phyloP scores from a whole-genome alignment of 768 basidiomycete species.

The Lenzites betulinus region DNA sequence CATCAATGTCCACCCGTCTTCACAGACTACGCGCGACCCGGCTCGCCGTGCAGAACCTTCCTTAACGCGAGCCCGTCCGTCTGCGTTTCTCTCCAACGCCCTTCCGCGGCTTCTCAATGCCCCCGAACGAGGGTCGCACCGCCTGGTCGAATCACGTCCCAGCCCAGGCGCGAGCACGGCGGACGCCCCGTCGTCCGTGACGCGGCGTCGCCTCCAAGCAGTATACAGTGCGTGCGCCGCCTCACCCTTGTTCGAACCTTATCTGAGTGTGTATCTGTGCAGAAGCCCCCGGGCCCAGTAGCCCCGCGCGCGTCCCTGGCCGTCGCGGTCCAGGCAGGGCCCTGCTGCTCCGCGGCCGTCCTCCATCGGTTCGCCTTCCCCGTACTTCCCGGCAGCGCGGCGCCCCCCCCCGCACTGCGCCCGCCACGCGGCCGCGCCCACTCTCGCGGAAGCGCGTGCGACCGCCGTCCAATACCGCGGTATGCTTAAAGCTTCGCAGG shows the following conservation, averaged over 20 bases:
- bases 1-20: slow-evolving; percentile 11
- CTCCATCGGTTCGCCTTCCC: slow-evolving; percentile 1
- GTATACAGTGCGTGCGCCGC: slow-evolving; percentile 3
- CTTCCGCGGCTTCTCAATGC: slow-evolving; percentile 16
- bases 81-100: slow-evolving; percentile 5
- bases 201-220: background rate
- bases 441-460: slow-evolving; percentile 19
- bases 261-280: slow-evolving; percentile 21
- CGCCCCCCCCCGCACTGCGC: background rate
- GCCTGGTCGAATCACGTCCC: slow-evolving; percentile 13
- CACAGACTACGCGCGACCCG: slow-evolving; percentile 5
- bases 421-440: slow-evolving; percentile 7
- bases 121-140: slow-evolving; percentile 18
- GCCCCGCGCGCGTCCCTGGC: slow-evolving; percentile 1
- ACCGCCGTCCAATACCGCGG: background rate
- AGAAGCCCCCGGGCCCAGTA: slow-evolving; percentile 9
- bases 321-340: background rate
- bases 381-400: background rate
- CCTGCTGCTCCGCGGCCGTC: slow-evolving; percentile 5
- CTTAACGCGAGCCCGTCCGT: background rate
- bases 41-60: slow-evolving; percentile 3
- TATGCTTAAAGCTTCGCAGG: slow-evolving; percentile 23
- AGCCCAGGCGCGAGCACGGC: background rate
- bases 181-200: slow-evolving; percentile 2
- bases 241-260: slow-evolving; percentile 14